phyloP scores from a whole-genome alignment of 1,284 basidiomycete species.

The Marasmius oreades region DNA sequence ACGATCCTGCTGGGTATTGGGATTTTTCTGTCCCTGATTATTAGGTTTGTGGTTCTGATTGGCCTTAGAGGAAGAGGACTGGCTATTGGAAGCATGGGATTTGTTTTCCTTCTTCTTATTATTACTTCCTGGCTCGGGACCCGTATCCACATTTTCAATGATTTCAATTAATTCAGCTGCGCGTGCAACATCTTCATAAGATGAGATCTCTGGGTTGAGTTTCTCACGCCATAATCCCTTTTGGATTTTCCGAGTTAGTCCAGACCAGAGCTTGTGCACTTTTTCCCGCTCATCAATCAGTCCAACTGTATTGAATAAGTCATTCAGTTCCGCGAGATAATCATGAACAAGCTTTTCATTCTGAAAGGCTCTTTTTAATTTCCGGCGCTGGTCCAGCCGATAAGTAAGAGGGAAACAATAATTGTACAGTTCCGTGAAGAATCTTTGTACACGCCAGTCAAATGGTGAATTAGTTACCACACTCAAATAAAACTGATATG shows the following conservation, averaged over 20 bases:
- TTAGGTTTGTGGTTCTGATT: too few relatives aligned
- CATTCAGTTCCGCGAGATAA: slow-evolving; percentile 20
- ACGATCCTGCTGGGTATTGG: too few relatives aligned
- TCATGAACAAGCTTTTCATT: slow-evolving; percentile 18
- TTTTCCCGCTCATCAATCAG: slow-evolving; percentile 15
- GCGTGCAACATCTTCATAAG: slow-evolving; percentile 1
- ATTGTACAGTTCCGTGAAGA: slow-evolving; percentile 27
- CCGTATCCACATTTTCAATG: slow-evolving; percentile 11
- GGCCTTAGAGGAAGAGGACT: too few relatives aligned
- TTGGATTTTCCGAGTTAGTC: slow-evolving; percentile 13
- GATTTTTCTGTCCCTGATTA: too few relatives aligned
- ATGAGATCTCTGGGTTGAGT: slow-evolving; percentile 9
- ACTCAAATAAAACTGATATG: slow-evolving; percentile 35
- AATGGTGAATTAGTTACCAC: slow-evolving; percentile 25
- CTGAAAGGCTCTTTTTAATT: slow-evolving; percentile 23
- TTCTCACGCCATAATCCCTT: slow-evolving; percentile 11
- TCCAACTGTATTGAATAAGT: slow-evolving; percentile 26
- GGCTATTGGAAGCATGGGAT: not conserved
- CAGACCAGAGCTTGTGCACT: slow-evolving; percentile 22
- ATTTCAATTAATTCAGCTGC: slow-evolving; percentile 12
- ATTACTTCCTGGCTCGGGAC: not conserved
- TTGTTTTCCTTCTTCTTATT: slow-evolving; percentile 3
- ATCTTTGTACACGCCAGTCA: slow-evolving; percentile 20
- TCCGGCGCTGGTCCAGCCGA: slow-evolving; percentile 19
- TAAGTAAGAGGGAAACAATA: slow-evolving; percentile 27